Conservation (phyloP, 805 yeast genomes). For the Lachancea dasiensis region DNA sequence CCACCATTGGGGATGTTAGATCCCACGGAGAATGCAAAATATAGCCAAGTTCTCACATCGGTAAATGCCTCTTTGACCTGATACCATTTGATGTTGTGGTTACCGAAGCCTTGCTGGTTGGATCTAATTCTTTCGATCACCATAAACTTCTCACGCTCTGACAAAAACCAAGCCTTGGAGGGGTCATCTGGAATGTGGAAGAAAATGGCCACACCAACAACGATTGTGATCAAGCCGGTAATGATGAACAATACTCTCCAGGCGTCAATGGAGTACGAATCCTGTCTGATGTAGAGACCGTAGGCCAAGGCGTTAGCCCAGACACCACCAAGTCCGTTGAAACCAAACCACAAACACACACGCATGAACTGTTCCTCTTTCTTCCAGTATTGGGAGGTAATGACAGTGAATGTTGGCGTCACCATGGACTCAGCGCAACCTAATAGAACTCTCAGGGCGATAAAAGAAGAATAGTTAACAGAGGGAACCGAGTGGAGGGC, state of each 20-base stretch:
- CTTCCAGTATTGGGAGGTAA: conserved; percentile 56
- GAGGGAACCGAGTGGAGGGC: conserved; percentile 48
- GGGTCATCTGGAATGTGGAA: conserved; percentile 56
- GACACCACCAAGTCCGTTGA: conserved; percentile 42
- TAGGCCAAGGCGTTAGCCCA: conserved; percentile 51
- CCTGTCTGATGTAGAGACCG: conserved; percentile 39
- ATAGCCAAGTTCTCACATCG: conserved; percentile 47
- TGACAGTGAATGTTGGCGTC: conserved; percentile 50
- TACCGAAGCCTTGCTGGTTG: conserved; percentile 56
- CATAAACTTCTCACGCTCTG: conserved; percentile 39
- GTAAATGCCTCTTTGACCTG: conserved; percentile 47
- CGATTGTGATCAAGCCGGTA: conserved; percentile 52
- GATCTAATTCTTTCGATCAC: conserved; percentile 48
- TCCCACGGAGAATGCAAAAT: conserved; percentile 37
- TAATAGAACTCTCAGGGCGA: conserved; percentile 43
- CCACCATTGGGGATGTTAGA: conserved; percentile 52
- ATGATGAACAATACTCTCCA: conserved; percentile 61
- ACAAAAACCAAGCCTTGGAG: conserved; percentile 41
- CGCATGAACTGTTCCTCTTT: conserved; percentile 41
- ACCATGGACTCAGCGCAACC: conserved; percentile 50
- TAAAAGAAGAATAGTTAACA: conserved; percentile 39
- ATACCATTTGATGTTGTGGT: conserved; percentile 45
- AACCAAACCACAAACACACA: conserved; percentile 40
- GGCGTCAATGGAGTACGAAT: conserved; percentile 38
- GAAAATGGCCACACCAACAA: conserved; percentile 42